Base-by-base conservation (phyloP, 495 filamentous ascomycete species). In the Coniosporium apollinis region DNA sequence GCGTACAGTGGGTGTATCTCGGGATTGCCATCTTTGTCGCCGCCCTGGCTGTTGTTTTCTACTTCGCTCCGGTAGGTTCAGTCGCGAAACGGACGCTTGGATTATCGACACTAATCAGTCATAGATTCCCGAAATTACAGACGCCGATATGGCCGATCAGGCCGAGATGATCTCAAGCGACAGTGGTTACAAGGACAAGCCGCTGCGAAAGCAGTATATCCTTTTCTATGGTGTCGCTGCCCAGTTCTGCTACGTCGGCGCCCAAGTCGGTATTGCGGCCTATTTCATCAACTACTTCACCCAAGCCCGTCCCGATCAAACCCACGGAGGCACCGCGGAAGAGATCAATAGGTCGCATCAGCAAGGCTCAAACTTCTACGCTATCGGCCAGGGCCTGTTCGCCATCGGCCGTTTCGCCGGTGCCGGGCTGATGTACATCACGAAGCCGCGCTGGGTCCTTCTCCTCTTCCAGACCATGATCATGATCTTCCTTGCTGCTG, bases 1-100 rank as follows among this genome's bases (percentile, higher is more conserved):
- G 67, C 41, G 79, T 82, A 10, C 76, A 82, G 49, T 82, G 74
- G 73, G 73, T 76, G 3, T 84, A 84, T 50, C 63, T 81, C 4
- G 76, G 71, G 22, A 76, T 82, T 34, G 78, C 73, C 10, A 57
- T 58, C 54, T 82, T 82, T 47, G 76, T 81, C 33, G 69, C 68
- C 48, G 22, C 70, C 21, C 64, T 84, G 3, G 71, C 73, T 11
- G 47, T 67, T 33, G 58, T 77, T 31, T 82, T 82, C 58, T 75
- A 64, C 53, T 46, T 80, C 30, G 9, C 9, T 32, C 30, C 30
- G n/a, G n/a, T n/a, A n/a, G n/a, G n/a, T n/a, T n/a, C n/a, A n/a
- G n/a, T n/a, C n/a, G n/a, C n/a, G n/a, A n/a, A n/a, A n/a, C n/a
- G n/a, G n/a, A n/a, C n/a, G n/a, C n/a, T n/a, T n/a, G n/a, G n/a